Base-by-base conservation (phyloP, 2,329 filamentous ascomycete genomes). In the Aspergillus quadricinctus region DNA sequence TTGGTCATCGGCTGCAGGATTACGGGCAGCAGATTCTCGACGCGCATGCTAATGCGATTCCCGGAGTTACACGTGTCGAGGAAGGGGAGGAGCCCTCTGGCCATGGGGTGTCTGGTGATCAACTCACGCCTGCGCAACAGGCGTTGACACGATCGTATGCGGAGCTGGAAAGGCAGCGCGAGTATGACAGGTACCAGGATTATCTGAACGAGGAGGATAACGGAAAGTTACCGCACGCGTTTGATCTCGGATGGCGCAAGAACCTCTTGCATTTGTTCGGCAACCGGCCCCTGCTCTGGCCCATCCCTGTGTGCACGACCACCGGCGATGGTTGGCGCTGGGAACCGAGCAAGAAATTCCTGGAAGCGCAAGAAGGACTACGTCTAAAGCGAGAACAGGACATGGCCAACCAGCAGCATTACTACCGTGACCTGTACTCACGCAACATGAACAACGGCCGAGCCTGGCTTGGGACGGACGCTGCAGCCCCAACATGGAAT, bases 261-360 rank as follows among this genome's bases (percentile, higher is more conserved):
- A 99, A 99, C 70, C 73, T 97, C 4, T 69, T 76, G 1, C 90
- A 96, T 70, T 81, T 99, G 2, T 91, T 99, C 62, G 94, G 94
- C 0, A 83, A 84, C 0, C 83, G 78, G 1, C 86, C 86, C 1
- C 74, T 83, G 27, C 78, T 94, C 8, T 97, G 94, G 93, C 76
- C 81, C 28, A 59, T 97, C 1, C 94, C 94, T 0, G 77, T 97
- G 48, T 85, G 83, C 72, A 97, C 89, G 68, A 96, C 92, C 1
- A 89, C 85, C 0, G 93, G 93, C 35, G 90, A 99, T 71, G 94
- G 94, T 23, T 99, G 93, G 93, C 82, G 81, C 48, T 99, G 94
- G 94, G 92, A 97, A 66, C 83, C 92, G 0, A 95, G 86, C 67
- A 81, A 84, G 1, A 85, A 84, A 62, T 99, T 94, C 89, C 61